Conservation (phyloP, 1,284 basidiomycete genomes). For the Pseudozyma sp. region DNA sequence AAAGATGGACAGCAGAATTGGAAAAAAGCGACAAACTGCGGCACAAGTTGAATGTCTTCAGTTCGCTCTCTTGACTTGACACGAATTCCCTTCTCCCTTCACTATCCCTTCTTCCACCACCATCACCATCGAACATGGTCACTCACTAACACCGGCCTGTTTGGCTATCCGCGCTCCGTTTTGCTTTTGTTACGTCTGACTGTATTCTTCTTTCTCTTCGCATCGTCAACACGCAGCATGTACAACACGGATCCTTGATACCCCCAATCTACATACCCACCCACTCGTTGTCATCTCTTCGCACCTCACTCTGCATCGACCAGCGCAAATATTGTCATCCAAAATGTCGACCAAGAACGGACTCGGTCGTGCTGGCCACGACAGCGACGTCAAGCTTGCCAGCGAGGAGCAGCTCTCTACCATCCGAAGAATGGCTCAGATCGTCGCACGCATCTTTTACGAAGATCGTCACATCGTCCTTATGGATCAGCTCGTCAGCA, state of each 20-base stretch:
- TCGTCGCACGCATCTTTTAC: slow-evolving; percentile 93
- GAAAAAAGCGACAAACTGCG: too few relatives aligned
- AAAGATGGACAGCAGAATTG: too few relatives aligned
- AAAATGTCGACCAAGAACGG: slow-evolving; percentile 35
- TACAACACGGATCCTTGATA: slow-evolving; percentile 3
- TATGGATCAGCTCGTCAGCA: slow-evolving; percentile 89
- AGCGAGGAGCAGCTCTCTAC: slow-evolving; percentile 58
- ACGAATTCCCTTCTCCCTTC: not conserved
- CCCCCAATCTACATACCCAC: not conserved
- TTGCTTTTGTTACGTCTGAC: slow-evolving; percentile 23
- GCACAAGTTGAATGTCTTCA: not conserved
- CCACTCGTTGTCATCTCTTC: not conserved
- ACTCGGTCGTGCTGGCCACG: slow-evolving; percentile 37
- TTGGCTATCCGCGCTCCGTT: not conserved
- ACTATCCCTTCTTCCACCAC: slow-evolving; percentile 5
- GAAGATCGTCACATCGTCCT: slow-evolving; percentile 90
- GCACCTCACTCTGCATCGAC: slow-evolving; percentile 1
- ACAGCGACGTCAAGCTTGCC: slow-evolving; percentile 48
- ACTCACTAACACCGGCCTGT: slow-evolving; percentile 12
- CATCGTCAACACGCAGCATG: slow-evolving; percentile 3
- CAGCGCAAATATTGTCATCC: not conserved
- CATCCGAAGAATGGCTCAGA: slow-evolving; percentile 78
- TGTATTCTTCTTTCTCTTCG: slow-evolving; percentile 3
- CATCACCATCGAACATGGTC: slow-evolving; percentile 25
- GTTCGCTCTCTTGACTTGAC: not conserved